Evolutionary conservation across 2,329 filamentous ascomycete species (phyloP).

Genomic region (Exophiala alcalophila): DNA sequence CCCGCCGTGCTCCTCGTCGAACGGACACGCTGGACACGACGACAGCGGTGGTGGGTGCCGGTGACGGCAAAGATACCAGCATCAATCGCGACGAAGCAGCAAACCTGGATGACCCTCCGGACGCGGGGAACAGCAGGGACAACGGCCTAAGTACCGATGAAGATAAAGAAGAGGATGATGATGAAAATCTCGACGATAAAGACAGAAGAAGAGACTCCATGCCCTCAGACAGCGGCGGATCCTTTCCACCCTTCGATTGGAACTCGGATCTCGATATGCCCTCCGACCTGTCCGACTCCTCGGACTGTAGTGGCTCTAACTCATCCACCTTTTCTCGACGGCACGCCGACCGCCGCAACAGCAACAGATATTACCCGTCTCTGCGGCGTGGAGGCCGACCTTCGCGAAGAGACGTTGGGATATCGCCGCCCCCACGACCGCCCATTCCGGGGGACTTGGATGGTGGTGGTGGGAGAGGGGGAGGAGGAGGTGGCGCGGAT

Average conservation of each 20-base stretch:
- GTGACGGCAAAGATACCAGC: neutral
- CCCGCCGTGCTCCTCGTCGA: conserved; percentile 5
- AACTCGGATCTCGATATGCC: conserved; percentile 45
- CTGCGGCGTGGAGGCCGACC: too few species aligned
- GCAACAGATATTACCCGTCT: too few species aligned
- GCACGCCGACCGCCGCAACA: neutral
- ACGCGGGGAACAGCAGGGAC: too few species aligned
- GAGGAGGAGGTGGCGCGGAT: conserved; percentile 1
- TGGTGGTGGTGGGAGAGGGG: too few species aligned
- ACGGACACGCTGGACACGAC: conserved; percentile 21
- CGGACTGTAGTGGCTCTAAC: too few species aligned
- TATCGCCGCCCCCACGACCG: conserved; percentile 2
- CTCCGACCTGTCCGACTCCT: conserved; percentile 29
- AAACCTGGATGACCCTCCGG: neutral
- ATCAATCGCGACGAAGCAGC: conserved; percentile 1
- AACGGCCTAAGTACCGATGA: neutral
- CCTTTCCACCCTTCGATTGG: conserved; percentile 42
- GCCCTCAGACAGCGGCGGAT: conserved; percentile 37
- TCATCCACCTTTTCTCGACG: too few species aligned
- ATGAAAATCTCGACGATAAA: conserved; percentile 2
- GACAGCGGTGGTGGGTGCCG: conserved; percentile 13
- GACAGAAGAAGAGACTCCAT: conserved; percentile 24
- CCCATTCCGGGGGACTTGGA: too few species aligned
- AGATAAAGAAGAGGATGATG: neutral
- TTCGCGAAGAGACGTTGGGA: too few species aligned